Evolutionary conservation across 108 stramenopile species (phyloP), one percentile per base, ranked within the genome.

Genomic region (Cyclotella atomus): DNA sequence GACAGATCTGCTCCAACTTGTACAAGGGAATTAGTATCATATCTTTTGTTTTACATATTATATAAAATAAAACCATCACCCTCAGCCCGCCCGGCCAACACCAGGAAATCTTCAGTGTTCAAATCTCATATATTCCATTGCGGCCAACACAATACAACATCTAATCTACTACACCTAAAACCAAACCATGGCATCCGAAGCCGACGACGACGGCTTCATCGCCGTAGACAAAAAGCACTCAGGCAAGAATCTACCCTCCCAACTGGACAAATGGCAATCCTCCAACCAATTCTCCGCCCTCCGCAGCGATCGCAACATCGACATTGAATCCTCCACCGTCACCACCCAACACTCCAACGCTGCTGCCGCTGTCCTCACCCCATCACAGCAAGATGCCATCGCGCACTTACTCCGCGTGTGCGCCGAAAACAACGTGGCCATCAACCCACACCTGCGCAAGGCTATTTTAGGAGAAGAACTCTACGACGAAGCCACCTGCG

Each of bases 391-490:
- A 15, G 4, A 30, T 0, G 76, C 76, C 62, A 57, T 77, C 1
- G 27, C 33, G 4, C 35, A 43, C 45, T 52, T 77, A 2, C 76
- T 77, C 25, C 19, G 46, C 52, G 34, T 77, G 12, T 54, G 62
- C 34, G 63, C 53, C 3, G 21, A 33, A 20, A 77, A 70, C 38
- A 64, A 77, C 56, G 47, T 77, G 27, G 5, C 62, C 24, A 57
- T 77, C 20, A 36, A 65, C 33, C 66, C 68, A 14, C 23, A 70
- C 30, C 55, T 77, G n/a, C 76, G 76, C 29, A 67, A 21, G 19
- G 62, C 69, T 29, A 64, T 70, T 17, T 36, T 77, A 17, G 72
- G 68, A 44, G 54, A 77, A 60, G 61, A 70, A 29, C 38, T 64
- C 8, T 62, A 54, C 67, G 59, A 62, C 35, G 59, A 68, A 19